phyloP scores from a whole-genome alignment of 2,329 filamentous ascomycete species.

The Kalaharituber pfeilii region DNA sequence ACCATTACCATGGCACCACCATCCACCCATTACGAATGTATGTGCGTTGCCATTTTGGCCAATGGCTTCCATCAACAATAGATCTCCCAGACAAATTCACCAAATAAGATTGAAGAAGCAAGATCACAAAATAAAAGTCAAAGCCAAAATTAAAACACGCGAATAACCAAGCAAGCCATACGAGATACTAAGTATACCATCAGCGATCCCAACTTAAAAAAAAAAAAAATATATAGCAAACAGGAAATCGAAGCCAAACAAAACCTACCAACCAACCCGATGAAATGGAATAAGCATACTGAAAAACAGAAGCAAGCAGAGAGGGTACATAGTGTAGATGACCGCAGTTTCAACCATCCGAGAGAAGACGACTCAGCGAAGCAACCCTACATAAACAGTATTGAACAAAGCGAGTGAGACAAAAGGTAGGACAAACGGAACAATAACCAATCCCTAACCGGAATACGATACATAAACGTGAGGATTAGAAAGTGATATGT shows the following conservation, averaged over 20 bases:
- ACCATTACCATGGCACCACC: too few relatives aligned
- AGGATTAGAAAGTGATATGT: constrained; percentile 1
- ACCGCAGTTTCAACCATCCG: constrained; percentile 12
- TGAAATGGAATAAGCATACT: constrained; percentile 1
- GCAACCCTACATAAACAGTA: constrained; percentile 7
- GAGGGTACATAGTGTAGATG: constrained; percentile 1
- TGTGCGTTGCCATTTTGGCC: too few relatives aligned
- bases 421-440: constrained; percentile 6
- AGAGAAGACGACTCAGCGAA: constrained; percentile 9
- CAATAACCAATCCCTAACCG: too few relatives aligned
- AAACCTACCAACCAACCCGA: constrained; percentile 5
- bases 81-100: too few relatives aligned
- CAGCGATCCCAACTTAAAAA: too few relatives aligned
- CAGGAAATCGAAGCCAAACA: constrained; percentile 3
- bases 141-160: neutral
- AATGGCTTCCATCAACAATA: too few relatives aligned
- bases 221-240: constrained; percentile 3
- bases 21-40: too few relatives aligned
- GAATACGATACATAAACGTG: too few relatives aligned
- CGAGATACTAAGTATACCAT: too few relatives aligned
- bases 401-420: constrained; percentile 1
- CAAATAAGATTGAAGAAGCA: neutral
- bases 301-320: constrained; percentile 5
- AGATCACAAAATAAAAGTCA: neutral
- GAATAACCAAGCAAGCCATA: too few relatives aligned